phyloP scores from a whole-genome alignment of 2,329 filamentous ascomycete genomes.

The Orbilia quercus region DNA sequence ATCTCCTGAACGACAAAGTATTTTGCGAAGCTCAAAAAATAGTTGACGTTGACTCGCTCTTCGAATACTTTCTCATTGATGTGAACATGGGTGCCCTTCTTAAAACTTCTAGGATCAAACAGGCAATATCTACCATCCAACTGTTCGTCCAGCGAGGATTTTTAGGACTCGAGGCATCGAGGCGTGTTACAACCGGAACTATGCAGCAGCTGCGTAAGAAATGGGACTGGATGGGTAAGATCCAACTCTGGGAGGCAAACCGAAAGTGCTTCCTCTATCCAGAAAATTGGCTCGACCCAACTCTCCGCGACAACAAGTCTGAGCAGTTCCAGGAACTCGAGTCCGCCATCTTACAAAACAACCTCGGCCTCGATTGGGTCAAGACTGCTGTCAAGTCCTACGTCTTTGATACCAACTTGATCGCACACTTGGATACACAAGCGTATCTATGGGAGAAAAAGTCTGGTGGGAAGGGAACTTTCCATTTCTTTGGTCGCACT shows the following conservation, averaged over 20 bases:
- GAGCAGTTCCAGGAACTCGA: slow-evolving; percentile 59
- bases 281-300: slow-evolving; percentile 62
- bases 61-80: slow-evolving; percentile 62
- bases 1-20: too few species aligned
- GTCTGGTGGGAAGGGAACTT: neutral
- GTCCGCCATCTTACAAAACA: slow-evolving; percentile 58
- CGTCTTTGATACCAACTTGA: slow-evolving; percentile 45
- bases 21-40: too few species aligned
- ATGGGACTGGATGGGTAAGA: slow-evolving; percentile 60
- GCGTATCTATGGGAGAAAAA: slow-evolving; percentile 30
- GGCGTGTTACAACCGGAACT: too few species aligned
- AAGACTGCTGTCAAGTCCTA: slow-evolving; percentile 32
- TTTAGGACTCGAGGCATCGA: slow-evolving; percentile 59
- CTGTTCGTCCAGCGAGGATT: slow-evolving; percentile 61
- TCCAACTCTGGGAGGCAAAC: slow-evolving; percentile 62
- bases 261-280: slow-evolving; percentile 61
- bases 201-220: neutral
- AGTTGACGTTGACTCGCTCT: too few species aligned
- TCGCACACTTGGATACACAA: slow-evolving; percentile 44
- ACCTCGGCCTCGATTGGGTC: slow-evolving; percentile 50
- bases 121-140: slow-evolving; percentile 61
- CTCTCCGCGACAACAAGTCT: slow-evolving; percentile 62
- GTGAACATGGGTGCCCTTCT: slow-evolving; percentile 60
- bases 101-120: slow-evolving; percentile 61
- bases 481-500: slow-evolving; percentile 58